Percentiles rank a stretch among this genome's conserved stretches.
These are phyloP conservation scores for Diospyros lotus DNA, from an alignment of 148 eudicot genomes.

Conservation along the genomic window DNA sequence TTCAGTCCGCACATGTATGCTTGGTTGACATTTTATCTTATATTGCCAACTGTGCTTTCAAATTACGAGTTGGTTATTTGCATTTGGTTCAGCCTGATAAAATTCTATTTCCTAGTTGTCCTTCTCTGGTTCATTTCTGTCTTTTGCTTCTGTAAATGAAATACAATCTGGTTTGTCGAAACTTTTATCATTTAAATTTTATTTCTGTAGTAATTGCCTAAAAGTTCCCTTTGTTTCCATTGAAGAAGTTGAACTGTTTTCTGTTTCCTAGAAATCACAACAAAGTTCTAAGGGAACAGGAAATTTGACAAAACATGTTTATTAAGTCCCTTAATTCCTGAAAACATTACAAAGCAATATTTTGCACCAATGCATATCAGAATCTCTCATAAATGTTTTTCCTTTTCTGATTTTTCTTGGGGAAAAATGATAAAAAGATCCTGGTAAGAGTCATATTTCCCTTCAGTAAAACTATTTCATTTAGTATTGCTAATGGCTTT, in stretches of 20 bases:
- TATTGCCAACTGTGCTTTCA: not conserved
- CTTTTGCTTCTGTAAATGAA: not conserved
- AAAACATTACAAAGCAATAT: not conserved
- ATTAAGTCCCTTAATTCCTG: no score
- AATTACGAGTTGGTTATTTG: not conserved
- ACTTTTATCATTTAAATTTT: not conserved
- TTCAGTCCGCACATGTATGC: conserved; percentile 84
- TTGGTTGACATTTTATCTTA: not conserved
- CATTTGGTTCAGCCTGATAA: not conserved
- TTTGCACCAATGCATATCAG: not conserved
- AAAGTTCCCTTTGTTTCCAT: not conserved
- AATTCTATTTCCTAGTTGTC: not conserved
- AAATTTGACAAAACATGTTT: no score
- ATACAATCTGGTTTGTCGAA: not conserved
- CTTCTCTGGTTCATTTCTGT: conserved; percentile 1
- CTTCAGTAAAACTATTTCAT: not conserved
- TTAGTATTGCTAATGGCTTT: not conserved
- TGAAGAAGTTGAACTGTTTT: not conserved
- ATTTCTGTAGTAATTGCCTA: not conserved
- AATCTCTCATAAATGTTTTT: not conserved
- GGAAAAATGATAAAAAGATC: not conserved
- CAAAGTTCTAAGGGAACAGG: no score
- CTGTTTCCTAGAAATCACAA: not conserved
- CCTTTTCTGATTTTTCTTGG: not conserved
- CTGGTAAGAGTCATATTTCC: not conserved